phyloP scores from a whole-genome alignment of 2,329 filamentous ascomycete genomes.

The Phialocephala sp. region DNA sequence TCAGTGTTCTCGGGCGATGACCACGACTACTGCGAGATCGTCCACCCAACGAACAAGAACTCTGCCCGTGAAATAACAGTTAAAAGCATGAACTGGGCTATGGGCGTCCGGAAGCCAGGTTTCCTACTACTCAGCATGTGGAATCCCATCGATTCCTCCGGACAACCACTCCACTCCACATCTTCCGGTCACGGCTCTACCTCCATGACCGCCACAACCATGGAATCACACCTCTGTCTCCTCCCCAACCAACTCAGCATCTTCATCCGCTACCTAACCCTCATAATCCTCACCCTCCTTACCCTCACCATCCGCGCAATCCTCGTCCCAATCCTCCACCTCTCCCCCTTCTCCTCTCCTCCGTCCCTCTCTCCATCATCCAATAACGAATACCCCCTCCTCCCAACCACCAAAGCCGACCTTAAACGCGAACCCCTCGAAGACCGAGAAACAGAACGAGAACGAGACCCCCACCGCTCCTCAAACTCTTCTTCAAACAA shows the following conservation, averaged over 20 bases:
- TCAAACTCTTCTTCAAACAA: conserved; percentile 40
- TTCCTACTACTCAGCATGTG: conserved; percentile 89
- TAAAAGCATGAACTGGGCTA: conserved; percentile 94
- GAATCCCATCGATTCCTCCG: conserved; percentile 78
- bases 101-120: conserved; percentile 88
- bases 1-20: conserved; percentile 96
- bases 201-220: conserved; percentile 57
- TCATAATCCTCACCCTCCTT: conserved; percentile 61
- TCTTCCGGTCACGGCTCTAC: conserved; percentile 41
- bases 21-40: conserved; percentile 94
- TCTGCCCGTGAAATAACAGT: conserved; percentile 84
- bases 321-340: conserved; percentile 59
- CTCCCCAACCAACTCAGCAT: conserved; percentile 86
- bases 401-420: conserved; percentile 35
- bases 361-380: conserved; percentile 13
- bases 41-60: conserved; percentile 67
- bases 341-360: conserved; percentile 42
- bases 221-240: conserved; percentile 90
- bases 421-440: conserved; percentile 22
- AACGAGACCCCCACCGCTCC: conserved; percentile 20
- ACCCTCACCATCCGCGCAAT: conserved; percentile 60
- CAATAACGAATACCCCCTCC: conserved; percentile 26
- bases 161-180: conserved; percentile 49
- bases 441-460: conserved; percentile 9
- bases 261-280: conserved; percentile 76